These are phyloP conservation scores for Hypericum perforatum DNA, from an alignment of 345 rosid genomes.

Conservation along the genomic window DNA sequence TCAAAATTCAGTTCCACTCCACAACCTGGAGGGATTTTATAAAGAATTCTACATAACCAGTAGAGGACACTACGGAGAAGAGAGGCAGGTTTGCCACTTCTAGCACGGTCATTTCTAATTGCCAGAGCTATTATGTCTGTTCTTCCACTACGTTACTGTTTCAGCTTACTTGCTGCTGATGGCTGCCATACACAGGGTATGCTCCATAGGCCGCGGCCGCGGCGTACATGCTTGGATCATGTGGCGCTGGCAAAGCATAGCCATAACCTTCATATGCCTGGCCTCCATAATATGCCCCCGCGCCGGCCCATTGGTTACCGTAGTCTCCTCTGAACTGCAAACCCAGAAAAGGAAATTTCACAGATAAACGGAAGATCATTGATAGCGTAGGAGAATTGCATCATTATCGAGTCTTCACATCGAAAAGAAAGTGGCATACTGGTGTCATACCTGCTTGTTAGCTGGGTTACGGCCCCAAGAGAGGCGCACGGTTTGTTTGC, in stretches of 20 bases:
- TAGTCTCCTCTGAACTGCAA: slow-evolving; percentile 61
- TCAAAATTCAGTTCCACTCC: slow-evolving; percentile 69
- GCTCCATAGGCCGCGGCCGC: slow-evolving; percentile 57
- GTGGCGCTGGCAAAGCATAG: slow-evolving; percentile 59
- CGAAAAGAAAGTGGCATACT: too few relatives aligned
- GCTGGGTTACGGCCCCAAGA: slow-evolving; percentile 84
- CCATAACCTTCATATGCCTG: slow-evolving; percentile 79
- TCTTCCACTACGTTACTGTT: slow-evolving; percentile 5
- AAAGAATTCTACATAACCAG: slow-evolving; percentile 29
- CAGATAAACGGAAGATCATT: not conserved
- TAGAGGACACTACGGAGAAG: slow-evolving; percentile 10
- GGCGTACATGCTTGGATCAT: slow-evolving; percentile 67
- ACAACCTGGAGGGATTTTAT: slow-evolving; percentile 32
- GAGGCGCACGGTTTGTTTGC: slow-evolving; percentile 66
- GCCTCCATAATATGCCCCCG: slow-evolving; percentile 57
- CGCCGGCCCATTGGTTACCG: slow-evolving; percentile 63
- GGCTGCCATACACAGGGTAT: slow-evolving; percentile 67
- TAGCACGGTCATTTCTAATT: slow-evolving; percentile 1
- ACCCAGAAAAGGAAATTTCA: not conserved
- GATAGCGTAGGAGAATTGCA: not conserved
- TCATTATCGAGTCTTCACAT: not conserved
- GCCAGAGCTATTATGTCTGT: not conserved
- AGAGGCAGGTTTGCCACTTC: slow-evolving; percentile 23
- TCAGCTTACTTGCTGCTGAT: slow-evolving; percentile 96
- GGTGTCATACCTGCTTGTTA: slow-evolving; percentile 52